Conservation (phyloP, 2,329 filamentous ascomycete species). For the Pseudogymnoascus sp. region DNA sequence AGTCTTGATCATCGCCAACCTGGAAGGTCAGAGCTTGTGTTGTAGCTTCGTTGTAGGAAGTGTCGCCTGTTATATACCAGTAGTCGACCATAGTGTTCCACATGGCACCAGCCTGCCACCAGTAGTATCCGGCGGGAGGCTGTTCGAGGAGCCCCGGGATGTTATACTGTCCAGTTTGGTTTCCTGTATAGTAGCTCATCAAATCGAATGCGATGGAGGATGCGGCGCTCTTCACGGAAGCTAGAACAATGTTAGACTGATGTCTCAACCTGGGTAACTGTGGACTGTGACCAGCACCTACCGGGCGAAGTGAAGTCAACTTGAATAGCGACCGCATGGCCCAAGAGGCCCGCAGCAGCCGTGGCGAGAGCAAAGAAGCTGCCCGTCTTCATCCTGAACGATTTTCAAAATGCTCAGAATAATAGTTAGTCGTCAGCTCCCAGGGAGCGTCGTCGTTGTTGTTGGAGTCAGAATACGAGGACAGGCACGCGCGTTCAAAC, state of each 20-base stretch:
- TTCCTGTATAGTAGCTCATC: conserved; percentile 38
- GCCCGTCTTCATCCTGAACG: neutral
- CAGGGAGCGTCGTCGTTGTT: neutral
- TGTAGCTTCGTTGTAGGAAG: conserved; percentile 49
- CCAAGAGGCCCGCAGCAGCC: neutral
- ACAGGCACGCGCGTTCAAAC: neutral
- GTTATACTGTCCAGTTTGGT: conserved; percentile 35
- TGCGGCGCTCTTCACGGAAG: conserved; percentile 29
- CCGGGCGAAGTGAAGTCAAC: conserved; percentile 25
- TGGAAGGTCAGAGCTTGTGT: conserved; percentile 53
- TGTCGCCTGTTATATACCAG: conserved; percentile 56
- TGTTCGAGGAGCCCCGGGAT: conserved; percentile 45
- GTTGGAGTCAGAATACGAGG: neutral
- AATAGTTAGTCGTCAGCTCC: neutral
- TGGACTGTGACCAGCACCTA: conserved; percentile 17
- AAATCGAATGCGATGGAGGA: conserved; percentile 32
- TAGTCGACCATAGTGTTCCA: conserved; percentile 56
- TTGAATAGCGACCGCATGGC: conserved; percentile 20
- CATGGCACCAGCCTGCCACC: conserved; percentile 59
- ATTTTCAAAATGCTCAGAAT: neutral
- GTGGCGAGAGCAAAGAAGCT: neutral
- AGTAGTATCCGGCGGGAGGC: conserved; percentile 44
- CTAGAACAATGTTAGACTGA: conserved; percentile 37
- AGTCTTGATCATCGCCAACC: conserved; percentile 49
- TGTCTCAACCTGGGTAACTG: conserved; percentile 35